Evolutionary conservation across 1,139 yeast genomes (phyloP), one percentile per base, ranked within the genome.

Genomic region (Blastobotrys aristatus): DNA sequence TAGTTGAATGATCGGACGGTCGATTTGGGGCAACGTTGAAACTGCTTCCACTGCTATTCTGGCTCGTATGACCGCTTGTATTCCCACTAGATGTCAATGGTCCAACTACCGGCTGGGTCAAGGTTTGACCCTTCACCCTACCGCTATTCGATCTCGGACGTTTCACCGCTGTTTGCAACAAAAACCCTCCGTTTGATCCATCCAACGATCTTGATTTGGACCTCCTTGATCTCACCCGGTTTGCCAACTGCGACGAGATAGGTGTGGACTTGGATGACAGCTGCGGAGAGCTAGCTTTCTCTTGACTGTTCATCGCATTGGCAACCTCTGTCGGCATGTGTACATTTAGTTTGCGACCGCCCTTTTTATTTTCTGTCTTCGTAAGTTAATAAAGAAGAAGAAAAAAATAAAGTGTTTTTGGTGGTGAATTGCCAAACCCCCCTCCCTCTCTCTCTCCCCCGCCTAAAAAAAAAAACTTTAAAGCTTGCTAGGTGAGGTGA

Each of bases 171-270:
- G 21, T 20, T 3, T 20, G 22, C 20, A 39, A 21, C 11, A 39
- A 16, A 27, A 39, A 39, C 33, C 42, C 42, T 10, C 42, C 42
- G 27, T 16, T 21, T 4, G 34, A 4, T 39, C 33, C 34, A 21
- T 26, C 33, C 16, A 18, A 21, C 21, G 40, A 34, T 6, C 18
- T 34, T 17, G 26, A 20, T 34, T 18, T 34, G n/a, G 21, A 13
- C 30, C 21, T 37, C 30, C 29, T 20, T 5, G 40, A 34, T 11
- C 8, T 10, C 13, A 34, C 13, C n/a, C 26, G 27, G 10, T 24
- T 24, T 10, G 27, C 8, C 8, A 6, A 17, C 4, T 16, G 16
- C n/a, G 38, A 34, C n/a, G n/a, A n/a, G n/a, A n/a, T n/a, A n/a
- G 38, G 38, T 13, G 38, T 34, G 10, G 38, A 34, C 8, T 34